Percentiles rank a stretch among this genome's conserved stretches.
Conservation (phyloP, 306 rosid genomes). For the Acacia confusa region DNA sequence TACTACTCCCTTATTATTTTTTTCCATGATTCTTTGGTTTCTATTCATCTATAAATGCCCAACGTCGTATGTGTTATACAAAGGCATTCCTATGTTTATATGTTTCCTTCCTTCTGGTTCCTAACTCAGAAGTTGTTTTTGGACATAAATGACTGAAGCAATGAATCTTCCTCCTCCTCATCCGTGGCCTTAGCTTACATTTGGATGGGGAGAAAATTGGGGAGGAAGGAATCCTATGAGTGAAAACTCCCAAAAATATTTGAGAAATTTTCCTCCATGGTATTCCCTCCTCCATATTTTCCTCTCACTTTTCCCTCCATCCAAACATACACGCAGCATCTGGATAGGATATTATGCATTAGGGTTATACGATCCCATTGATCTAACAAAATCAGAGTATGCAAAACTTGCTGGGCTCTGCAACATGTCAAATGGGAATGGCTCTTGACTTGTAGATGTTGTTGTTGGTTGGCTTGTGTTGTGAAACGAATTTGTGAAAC, state of each 20-base stretch:
- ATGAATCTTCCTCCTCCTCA: conserved; percentile 50
- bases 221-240: too few relatives aligned
- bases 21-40: conserved; percentile 20
- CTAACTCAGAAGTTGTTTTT: conserved; percentile 36
- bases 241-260: too few relatives aligned
- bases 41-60: conserved; percentile 26
- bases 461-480: conserved; percentile 32
- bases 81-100: not conserved
- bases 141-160: conserved; percentile 45
- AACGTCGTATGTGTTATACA: conserved; percentile 40
- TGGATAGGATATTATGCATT: conserved; percentile 25
- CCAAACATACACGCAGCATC: not conserved
- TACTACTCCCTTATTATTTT: not conserved
- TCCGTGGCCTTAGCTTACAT: conserved; percentile 30
- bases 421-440: conserved; percentile 37
- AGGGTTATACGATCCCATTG: conserved; percentile 28
- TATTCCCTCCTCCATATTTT: too few relatives aligned
- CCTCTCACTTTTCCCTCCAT: too few relatives aligned
- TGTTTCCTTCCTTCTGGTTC: not conserved
- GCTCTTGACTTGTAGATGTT: conserved; percentile 39
- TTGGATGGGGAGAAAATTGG: too few relatives aligned
- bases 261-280: too few relatives aligned
- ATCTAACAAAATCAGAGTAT: conserved; percentile 25
- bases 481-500: conserved; percentile 41
- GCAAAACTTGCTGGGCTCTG: conserved; percentile 34